phyloP scores from a whole-genome alignment of 176 grass and related monocot species.

The Calamus simplicifolius region DNA sequence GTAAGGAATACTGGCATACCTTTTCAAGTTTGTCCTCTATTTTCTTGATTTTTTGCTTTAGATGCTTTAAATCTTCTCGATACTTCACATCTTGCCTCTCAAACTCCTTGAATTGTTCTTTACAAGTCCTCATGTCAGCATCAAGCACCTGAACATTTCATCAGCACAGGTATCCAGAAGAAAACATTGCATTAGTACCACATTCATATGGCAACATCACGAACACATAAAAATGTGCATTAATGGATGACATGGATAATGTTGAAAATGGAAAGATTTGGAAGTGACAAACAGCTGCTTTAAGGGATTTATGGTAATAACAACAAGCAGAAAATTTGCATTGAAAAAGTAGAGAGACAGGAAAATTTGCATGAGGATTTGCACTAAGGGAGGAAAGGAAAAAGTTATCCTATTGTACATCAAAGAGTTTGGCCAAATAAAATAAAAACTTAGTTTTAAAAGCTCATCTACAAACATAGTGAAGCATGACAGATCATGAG shows the following conservation, averaged over 20 bases:
- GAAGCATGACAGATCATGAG: too few relatives aligned
- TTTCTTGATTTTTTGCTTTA: slow-evolving; percentile 75
- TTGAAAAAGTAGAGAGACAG: too few relatives aligned
- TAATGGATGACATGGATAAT: not conserved
- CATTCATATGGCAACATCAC: not conserved
- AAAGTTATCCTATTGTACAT: not conserved
- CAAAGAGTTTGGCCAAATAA: not conserved
- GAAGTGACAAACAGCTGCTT: too few relatives aligned
- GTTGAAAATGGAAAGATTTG: too few relatives aligned
- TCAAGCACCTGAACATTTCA: slow-evolving; percentile 55
- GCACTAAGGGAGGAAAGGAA: not conserved
- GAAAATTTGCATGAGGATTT: too few relatives aligned
- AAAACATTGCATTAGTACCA: slow-evolving; percentile 4
- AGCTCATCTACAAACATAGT: too few relatives aligned
- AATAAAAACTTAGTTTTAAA: too few relatives aligned
- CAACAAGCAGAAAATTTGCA: too few relatives aligned
- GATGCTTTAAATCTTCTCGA: slow-evolving; percentile 83
- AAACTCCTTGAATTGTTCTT: slow-evolving; percentile 87
- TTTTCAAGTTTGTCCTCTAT: slow-evolving; percentile 81
- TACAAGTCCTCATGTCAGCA: slow-evolving; percentile 70
- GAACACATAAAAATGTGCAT: not conserved
- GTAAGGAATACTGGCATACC: slow-evolving; percentile 25
- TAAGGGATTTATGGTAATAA: too few relatives aligned
- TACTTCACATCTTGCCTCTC: slow-evolving; percentile 83
- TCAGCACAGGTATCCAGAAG: not conserved